These are phyloP conservation scores for Paracorniculantispora psalliotae DNA, from an alignment of 2,329 filamentous ascomycete species.

Conservation along the genomic window DNA sequence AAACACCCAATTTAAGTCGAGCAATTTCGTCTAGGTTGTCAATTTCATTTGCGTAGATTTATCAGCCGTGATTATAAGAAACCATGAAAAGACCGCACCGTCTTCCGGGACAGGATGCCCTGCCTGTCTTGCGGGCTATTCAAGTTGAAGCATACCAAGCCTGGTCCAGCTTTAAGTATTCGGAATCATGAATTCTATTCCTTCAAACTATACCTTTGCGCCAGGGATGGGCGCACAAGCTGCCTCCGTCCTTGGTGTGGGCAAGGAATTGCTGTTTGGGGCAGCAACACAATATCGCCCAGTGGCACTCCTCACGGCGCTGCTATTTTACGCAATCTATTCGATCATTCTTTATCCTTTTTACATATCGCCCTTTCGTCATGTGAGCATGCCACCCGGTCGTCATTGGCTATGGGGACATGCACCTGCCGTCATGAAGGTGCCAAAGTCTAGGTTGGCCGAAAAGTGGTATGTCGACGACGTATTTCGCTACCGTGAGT, in stretches of 20 bases:
- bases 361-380: slow-evolving; percentile 37
- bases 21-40: background rate
- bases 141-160: background rate
- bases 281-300: background rate
- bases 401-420: slow-evolving; percentile 46
- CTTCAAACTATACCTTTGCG: background rate
- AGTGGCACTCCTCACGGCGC: background rate
- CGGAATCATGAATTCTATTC: background rate
- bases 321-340: background rate
- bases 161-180: background rate
- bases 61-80: background rate
- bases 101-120: background rate
- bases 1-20: background rate
- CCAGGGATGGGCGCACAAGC: background rate
- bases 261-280: background rate
- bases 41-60: background rate
- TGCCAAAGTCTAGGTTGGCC: slow-evolving; percentile 40
- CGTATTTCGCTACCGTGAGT: background rate
- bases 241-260: background rate
- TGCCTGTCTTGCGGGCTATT: background rate
- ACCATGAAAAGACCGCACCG: background rate
- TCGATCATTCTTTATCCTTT: slow-evolving; percentile 32
- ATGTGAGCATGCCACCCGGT: slow-evolving; percentile 37
- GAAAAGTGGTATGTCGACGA: slow-evolving; percentile 43
- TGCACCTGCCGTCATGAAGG: slow-evolving; percentile 31